phyloP scores from a whole-genome alignment of 345 rosid genomes.

The Trapa bicornis region DNA sequence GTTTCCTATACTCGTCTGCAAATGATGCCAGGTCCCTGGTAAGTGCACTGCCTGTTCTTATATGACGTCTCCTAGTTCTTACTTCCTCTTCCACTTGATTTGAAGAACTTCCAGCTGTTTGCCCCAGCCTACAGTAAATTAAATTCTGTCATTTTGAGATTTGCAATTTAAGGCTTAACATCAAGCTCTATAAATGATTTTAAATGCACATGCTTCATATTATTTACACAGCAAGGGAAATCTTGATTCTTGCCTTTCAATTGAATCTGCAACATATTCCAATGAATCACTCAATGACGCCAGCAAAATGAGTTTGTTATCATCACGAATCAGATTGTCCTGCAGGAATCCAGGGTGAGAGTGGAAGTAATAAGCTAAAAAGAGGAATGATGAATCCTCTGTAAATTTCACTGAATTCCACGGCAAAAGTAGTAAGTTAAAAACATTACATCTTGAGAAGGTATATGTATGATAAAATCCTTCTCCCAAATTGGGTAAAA shows the following conservation, averaged over 20 bases:
- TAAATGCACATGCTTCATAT: neutral
- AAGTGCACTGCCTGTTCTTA: constrained; percentile 26
- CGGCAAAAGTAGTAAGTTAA: neutral
- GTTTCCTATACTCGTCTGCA: constrained; percentile 87
- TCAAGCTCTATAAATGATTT: constrained; percentile 8
- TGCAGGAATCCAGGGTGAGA: constrained; percentile 16
- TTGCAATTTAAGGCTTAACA: constrained; percentile 6
- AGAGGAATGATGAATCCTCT: neutral
- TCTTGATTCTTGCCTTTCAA: constrained; percentile 56
- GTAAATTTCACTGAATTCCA: neutral
- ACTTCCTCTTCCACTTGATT: constrained; percentile 41
- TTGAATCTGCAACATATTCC: constrained; percentile 90
- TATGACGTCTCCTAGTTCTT: constrained; percentile 20
- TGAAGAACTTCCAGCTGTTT: constrained; percentile 34
- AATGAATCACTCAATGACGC: constrained; percentile 98
- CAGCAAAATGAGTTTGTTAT: constrained; percentile 77
- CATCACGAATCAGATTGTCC: constrained; percentile 94
- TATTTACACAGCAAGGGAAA: neutral
- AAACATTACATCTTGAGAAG: neutral
- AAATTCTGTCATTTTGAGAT: neutral
- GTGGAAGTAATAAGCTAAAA: neutral
- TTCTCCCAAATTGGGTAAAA: neutral
- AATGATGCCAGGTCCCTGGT: constrained; percentile 53
- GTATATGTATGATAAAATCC: neutral
- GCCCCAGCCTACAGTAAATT: constrained; percentile 49